phyloP scores from a whole-genome alignment of 768 basidiomycete species.

The Leccinum imitatum region DNA sequence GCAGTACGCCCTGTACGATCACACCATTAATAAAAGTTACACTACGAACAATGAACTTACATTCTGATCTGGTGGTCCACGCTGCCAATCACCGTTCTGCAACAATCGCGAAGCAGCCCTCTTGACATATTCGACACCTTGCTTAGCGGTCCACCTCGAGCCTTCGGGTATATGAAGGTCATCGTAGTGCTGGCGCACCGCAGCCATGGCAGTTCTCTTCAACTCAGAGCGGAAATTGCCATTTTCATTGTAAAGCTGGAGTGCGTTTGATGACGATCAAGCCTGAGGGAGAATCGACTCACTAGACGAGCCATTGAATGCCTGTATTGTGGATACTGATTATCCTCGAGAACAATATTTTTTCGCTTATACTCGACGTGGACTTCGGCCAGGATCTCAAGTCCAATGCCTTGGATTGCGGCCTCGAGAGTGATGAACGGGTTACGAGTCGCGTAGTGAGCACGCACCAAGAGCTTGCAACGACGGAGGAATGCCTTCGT shows the following conservation, averaged over 20 bases:
- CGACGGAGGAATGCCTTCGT: not conserved
- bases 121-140: not conserved
- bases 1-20: not conserved
- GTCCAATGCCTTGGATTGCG: not conserved
- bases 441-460: not conserved
- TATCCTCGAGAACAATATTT: not conserved
- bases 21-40: not conserved
- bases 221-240: not conserved
- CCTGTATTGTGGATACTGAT: too few relatives aligned
- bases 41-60: not conserved
- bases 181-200: not conserved
- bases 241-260: not conserved
- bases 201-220: not conserved
- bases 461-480: not conserved
- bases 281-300: not conserved
- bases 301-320: not conserved
- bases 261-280: too few relatives aligned
- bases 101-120: not conserved
- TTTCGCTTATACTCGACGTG: not conserved
- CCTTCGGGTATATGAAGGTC: not conserved
- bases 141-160: not conserved
- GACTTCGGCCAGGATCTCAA: not conserved
- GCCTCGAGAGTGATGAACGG: not conserved
- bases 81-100: not conserved
- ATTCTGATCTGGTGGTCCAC: not conserved